A percentile compares a stretch with the other conserved stretches of the same genome.
Conservation (phyloP, 2,329 filamentous ascomycete genomes). For the Geoglossum cookeanum region DNA sequence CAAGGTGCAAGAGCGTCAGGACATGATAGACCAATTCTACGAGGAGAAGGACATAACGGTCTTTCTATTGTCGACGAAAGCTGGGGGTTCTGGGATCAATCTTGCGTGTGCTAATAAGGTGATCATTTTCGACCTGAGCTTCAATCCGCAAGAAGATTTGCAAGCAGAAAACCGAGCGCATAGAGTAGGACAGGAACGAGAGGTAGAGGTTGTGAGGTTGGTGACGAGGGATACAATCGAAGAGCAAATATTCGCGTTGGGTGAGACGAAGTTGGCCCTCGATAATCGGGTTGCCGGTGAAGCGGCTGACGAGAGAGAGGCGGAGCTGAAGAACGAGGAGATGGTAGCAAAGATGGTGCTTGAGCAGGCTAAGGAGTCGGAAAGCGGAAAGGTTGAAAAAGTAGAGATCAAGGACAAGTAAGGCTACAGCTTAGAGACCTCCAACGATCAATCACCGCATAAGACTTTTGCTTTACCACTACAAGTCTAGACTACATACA, state of each 20-base stretch:
- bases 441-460: no score
- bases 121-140: conserved; percentile 90
- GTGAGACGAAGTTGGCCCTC: conserved; percentile 80
- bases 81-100: conserved; percentile 94
- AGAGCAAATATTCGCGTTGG: conserved; percentile 79
- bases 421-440: background rate
- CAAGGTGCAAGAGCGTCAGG: conserved; percentile 64
- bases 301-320: conserved; percentile 29
- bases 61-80: conserved; percentile 83
- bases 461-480: background rate
- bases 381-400: background rate
- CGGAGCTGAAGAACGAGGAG: background rate
- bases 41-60: conserved; percentile 58
- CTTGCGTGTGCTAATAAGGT: conserved; percentile 92
- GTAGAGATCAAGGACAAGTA: background rate
- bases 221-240: conserved; percentile 72
- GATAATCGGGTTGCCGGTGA: conserved; percentile 54
- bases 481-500: no score
- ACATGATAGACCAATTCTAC: conserved; percentile 75
- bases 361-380: background rate
- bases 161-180: conserved; percentile 96
- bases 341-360: conserved; percentile 1
- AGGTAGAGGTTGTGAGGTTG: conserved; percentile 77
- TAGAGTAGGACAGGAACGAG: conserved; percentile 73
- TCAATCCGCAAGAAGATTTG: conserved; percentile 96